These are phyloP conservation scores for Dactylellina sp. DNA, from an alignment of 2,329 filamentous ascomycete genomes.

Conservation along the genomic window DNA sequence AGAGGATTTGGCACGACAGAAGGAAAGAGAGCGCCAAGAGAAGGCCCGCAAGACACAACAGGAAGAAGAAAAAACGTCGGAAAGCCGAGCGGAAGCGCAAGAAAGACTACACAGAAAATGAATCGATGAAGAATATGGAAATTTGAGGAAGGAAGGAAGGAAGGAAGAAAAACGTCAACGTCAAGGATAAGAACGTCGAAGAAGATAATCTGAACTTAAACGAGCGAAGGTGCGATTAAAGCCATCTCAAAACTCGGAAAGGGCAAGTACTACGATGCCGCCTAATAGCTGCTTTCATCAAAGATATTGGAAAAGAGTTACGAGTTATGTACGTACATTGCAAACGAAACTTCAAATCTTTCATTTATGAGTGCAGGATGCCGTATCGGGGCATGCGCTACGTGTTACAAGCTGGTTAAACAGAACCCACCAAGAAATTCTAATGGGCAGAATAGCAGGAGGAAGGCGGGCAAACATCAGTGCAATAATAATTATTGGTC, in stretches of 20 bases:
- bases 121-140: not conserved
- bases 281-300: not conserved
- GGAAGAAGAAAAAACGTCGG: not conserved
- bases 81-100: not conserved
- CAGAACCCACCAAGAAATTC: too few species aligned
- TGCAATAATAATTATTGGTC: too few species aligned
- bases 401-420: too few species aligned
- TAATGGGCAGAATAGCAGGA: too few species aligned
- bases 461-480: too few species aligned
- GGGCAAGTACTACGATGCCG: not conserved
- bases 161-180: constrained; percentile 5
- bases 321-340: constrained; percentile 8
- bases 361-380: constrained; percentile 27
- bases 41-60: constrained; percentile 15
- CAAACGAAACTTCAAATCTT: constrained; percentile 5
- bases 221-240: not conserved
- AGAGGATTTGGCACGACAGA: constrained; percentile 1
- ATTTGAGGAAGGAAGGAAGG: not conserved
- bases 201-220: not conserved
- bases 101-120: not conserved
- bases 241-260: not conserved
- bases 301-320: not conserved
- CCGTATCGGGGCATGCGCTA: constrained; percentile 12
- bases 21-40: constrained; percentile 12
- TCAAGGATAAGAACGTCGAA: not conserved